These are phyloP conservation scores for Furcasterigmium furcatum DNA, from an alignment of 2,329 filamentous ascomycete genomes.

Conservation along the genomic window DNA sequence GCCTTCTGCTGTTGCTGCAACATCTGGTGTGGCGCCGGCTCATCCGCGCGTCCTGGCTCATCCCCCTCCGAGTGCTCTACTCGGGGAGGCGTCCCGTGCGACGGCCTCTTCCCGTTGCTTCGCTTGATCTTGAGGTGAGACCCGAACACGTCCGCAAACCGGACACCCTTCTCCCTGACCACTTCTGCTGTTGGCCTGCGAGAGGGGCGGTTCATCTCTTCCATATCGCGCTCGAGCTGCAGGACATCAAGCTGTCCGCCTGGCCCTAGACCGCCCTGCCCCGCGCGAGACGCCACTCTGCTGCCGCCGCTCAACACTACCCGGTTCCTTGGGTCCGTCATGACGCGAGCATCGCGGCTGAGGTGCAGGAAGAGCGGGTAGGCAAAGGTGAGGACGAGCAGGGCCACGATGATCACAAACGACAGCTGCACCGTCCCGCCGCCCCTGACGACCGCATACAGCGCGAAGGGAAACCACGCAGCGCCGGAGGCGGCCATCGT, in stretches of 20 bases:
- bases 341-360: constrained; percentile 39
- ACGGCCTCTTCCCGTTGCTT: not conserved
- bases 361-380: constrained; percentile 48
- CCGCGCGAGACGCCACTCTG: not conserved
- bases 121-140: not conserved
- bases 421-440: constrained; percentile 61
- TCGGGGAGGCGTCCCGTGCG: not conserved
- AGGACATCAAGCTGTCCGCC: constrained; percentile 8
- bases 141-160: constrained; percentile 1
- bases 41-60: not conserved
- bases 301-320: constrained; percentile 7
- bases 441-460: constrained; percentile 62
- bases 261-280: not conserved
- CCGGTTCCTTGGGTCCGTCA: constrained; percentile 33
- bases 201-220: not conserved
- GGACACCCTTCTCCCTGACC: not conserved
- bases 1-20: not conserved
- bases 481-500: constrained; percentile 74
- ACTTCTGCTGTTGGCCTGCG: not conserved
- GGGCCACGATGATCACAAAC: constrained; percentile 59
- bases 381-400: constrained; percentile 41
- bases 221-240: not conserved
- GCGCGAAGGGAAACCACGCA: constrained; percentile 70
- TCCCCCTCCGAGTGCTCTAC: not conserved
- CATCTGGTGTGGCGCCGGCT: not conserved